Conservation (phyloP, 1,139 yeast species). For the Maudiozyma humilis region DNA sequence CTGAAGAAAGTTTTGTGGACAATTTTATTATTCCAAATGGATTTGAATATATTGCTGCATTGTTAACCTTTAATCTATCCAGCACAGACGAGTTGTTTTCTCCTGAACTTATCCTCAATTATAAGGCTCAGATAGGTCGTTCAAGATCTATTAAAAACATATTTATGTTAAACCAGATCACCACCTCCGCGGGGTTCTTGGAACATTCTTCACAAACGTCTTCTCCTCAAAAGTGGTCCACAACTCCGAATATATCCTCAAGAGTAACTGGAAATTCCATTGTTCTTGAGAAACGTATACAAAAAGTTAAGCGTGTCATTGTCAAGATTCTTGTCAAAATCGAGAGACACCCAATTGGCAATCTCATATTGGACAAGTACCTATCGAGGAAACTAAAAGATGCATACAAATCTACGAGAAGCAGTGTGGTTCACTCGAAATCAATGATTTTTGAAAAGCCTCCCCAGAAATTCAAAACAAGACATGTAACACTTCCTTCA, state of each 20-base stretch:
- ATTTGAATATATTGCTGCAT: slow-evolving; percentile 5
- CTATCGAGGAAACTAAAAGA: background rate
- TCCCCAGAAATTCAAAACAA: background rate
- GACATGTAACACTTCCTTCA: background rate
- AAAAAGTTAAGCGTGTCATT: slow-evolving; percentile 12
- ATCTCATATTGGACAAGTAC: slow-evolving; percentile 10
- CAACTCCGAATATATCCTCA: background rate
- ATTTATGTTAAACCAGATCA: slow-evolving; percentile 5
- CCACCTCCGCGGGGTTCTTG: background rate
- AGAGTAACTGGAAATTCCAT: slow-evolving; percentile 16
- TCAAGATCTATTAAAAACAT: slow-evolving; percentile 8
- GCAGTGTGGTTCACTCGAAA: background rate
- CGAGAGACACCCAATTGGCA: slow-evolving; percentile 19
- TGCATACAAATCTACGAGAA: background rate
- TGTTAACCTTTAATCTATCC: background rate
- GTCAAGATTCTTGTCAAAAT: slow-evolving; percentile 13
- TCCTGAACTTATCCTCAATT: background rate
- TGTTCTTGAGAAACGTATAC: slow-evolving; percentile 10
- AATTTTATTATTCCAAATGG: slow-evolving; percentile 4
- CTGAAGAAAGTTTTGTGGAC: slow-evolving; percentile 3
- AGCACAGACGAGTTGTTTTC: slow-evolving; percentile 1
- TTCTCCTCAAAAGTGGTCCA: slow-evolving; percentile 1
- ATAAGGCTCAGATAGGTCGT: slow-evolving; percentile 4
- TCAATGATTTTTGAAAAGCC: background rate
- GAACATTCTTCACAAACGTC: background rate